Evolutionary conservation across 495 filamentous ascomycete genomes (phyloP), one percentile per base, ranked within the genome.

Genomic region (Aspergillus leporis): DNA sequence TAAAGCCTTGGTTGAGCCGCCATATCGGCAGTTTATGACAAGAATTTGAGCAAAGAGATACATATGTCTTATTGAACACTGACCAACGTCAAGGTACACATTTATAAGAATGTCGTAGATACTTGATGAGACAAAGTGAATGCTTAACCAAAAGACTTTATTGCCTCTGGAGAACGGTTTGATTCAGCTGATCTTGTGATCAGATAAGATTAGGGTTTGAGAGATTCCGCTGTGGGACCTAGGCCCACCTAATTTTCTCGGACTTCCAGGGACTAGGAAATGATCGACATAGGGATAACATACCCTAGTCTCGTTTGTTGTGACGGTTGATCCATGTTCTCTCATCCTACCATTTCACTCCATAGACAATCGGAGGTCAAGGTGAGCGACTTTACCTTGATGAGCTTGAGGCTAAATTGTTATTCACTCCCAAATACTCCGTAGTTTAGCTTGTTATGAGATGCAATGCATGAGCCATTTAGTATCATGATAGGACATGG

Each of bases 191-290:
- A 43, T n/a, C 14, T 43, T 7, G 16, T 22, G 43, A 47, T 47
- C 43, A 47, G 43, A 47, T 47, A 47, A 47, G 43, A 47, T 47
- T 9, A 47, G 43, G 43, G 43, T 5, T 47, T 47, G 7, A 4
- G 18, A 23, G 7, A 22, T 47, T 10, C 43, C 43, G 43, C 19
- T 22, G 43, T 47, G 43, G 43, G 16, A 6, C 3, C 10, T 8
- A 45, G n/a, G 2, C 9, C 41, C 41, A 47, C 43, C 5, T 47
- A 23, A 47, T 22, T 18, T 23, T 47, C 19, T 23, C 19, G 9
- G 19, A 7, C 7, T 47, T 47, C 7, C 16, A 23, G 43, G 43
- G 21, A 47, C 18, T 10, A 23, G 16, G 43, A 21, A 10, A 47
- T 47, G 43, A 47, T 47, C 43, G 19, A 47, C 43, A 12, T 23